Percentiles rank a stretch among this genome's conserved stretches.
phyloP scores from a whole-genome alignment of 495 filamentous ascomycete genomes.

The Aspergillus campestris region DNA sequence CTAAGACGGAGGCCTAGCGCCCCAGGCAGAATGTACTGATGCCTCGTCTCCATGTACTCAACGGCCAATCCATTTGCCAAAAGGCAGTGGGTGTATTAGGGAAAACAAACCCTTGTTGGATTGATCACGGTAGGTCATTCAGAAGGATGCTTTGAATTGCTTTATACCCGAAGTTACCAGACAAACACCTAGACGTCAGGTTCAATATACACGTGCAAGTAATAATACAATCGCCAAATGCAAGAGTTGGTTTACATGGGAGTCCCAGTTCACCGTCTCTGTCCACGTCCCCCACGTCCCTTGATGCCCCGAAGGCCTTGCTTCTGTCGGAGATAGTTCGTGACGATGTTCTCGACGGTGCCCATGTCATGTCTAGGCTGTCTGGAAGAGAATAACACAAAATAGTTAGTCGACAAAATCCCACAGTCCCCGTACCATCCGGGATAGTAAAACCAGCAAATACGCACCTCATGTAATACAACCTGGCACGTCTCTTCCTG shows the following conservation, averaged over 20 bases:
- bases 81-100: too few relatives aligned
- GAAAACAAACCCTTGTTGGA: too few relatives aligned
- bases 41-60: too few relatives aligned
- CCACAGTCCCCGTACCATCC: conserved; percentile 23
- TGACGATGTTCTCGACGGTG: conserved; percentile 62
- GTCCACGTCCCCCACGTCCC: conserved; percentile 2
- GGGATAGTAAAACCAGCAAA: conserved; percentile 5
- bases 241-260: conserved; percentile 11
- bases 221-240: conserved; percentile 32
- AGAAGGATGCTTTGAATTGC: not conserved
- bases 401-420: conserved; percentile 18
- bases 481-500: conserved; percentile 77
- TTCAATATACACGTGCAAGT: conserved; percentile 26
- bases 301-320: conserved; percentile 33
- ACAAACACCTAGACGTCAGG: conserved; percentile 7
- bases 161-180: conserved; percentile 3
- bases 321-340: conserved; percentile 57
- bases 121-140: not conserved
- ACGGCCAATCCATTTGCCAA: too few relatives aligned
- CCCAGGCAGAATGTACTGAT: too few relatives aligned
- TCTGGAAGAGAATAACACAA: conserved; percentile 21
- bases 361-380: conserved; percentile 60
- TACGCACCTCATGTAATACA: conserved; percentile 85
- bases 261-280: conserved; percentile 14
- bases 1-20: too few relatives aligned